Percentiles rank a stretch among this genome's conserved stretches.
These are phyloP conservation scores for Hordeum vulgare DNA, from an alignment of 176 grass and related monocot species.

Conservation along the genomic window DNA sequence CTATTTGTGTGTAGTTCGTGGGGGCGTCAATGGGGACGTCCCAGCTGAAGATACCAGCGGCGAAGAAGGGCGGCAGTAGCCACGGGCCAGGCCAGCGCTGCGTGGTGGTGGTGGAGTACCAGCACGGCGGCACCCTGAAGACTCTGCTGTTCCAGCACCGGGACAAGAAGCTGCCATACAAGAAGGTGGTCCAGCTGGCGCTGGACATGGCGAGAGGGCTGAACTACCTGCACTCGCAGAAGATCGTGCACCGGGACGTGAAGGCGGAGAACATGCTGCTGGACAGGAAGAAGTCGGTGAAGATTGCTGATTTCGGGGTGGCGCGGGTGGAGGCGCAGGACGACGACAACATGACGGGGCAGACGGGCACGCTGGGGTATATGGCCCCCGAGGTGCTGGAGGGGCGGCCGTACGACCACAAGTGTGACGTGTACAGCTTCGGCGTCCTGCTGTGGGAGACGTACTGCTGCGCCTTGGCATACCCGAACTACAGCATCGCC, in stretches of 20 bases:
- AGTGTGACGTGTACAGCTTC: conserved; percentile 93
- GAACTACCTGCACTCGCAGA: conserved; percentile 71
- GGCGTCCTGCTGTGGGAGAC: conserved; percentile 83
- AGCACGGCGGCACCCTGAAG: conserved; percentile 71
- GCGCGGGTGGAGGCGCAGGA: conserved; percentile 75
- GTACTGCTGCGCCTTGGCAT: conserved; percentile 90
- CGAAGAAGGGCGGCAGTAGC: neutral
- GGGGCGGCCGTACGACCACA: conserved; percentile 70
- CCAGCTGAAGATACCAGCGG: conserved; percentile 61
- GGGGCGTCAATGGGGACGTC: conserved; percentile 75
- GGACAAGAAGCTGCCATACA: conserved; percentile 52
- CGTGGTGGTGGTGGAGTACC: conserved; percentile 71
- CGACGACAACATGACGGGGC: conserved; percentile 59
- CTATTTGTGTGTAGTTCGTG: conserved; percentile 43
- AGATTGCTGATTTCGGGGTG: conserved; percentile 92
- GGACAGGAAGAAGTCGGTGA: conserved; percentile 48
- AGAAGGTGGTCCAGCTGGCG: conserved; percentile 53
- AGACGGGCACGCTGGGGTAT: conserved; percentile 79
- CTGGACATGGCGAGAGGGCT: conserved; percentile 72
- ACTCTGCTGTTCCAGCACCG: conserved; percentile 62
- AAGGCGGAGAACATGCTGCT: conserved; percentile 95
- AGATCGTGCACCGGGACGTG: conserved; percentile 86
- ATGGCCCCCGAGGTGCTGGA: conserved; percentile 97
- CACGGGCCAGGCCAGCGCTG: conserved; percentile 40
- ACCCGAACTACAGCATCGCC: conserved; percentile 54